Evolutionary conservation across 208 protist genomes (phyloP).

Genomic region (Trypanosoma boissoni): DNA sequence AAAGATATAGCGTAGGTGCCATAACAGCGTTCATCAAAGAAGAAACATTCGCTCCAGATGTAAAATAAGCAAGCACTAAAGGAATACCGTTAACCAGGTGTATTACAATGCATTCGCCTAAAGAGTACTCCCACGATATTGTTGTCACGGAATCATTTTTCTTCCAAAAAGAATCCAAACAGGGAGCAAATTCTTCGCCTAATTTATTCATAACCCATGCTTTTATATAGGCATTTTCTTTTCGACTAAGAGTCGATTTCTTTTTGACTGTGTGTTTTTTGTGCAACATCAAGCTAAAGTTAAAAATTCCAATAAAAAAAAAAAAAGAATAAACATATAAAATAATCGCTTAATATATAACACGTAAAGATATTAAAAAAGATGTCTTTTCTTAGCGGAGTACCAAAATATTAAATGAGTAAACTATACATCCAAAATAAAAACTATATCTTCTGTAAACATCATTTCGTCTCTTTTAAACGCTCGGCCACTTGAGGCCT

Average conservation of each 20-base stretch:
- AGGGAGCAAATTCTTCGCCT: constrained; percentile 33
- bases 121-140: constrained; percentile 39
- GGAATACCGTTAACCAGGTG: constrained; percentile 58
- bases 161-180: constrained; percentile 46
- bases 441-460: no score
- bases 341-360: constrained; percentile 13
- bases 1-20: constrained; percentile 66
- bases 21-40: constrained; percentile 13
- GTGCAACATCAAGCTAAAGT: constrained; percentile 45
- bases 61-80: constrained; percentile 40
- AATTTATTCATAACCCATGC: constrained; percentile 29
- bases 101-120: constrained; percentile 33
- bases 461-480: no score
- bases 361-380: constrained; percentile 19
- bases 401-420: constrained; percentile 7
- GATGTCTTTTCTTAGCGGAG: background rate
- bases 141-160: constrained; percentile 47
- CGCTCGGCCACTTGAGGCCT: constrained; percentile 3
- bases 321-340: constrained; percentile 10
- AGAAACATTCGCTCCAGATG: constrained; percentile 28
- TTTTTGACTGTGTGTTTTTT: constrained; percentile 61
- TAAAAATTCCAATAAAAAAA: constrained; percentile 5
- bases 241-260: constrained; percentile 37
- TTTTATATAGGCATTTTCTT: constrained; percentile 49
- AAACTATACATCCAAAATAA: constrained; percentile 5